These are phyloP conservation scores for Barnettozyma salicaria DNA, from an alignment of 805 yeast species.

Conservation along the genomic window DNA sequence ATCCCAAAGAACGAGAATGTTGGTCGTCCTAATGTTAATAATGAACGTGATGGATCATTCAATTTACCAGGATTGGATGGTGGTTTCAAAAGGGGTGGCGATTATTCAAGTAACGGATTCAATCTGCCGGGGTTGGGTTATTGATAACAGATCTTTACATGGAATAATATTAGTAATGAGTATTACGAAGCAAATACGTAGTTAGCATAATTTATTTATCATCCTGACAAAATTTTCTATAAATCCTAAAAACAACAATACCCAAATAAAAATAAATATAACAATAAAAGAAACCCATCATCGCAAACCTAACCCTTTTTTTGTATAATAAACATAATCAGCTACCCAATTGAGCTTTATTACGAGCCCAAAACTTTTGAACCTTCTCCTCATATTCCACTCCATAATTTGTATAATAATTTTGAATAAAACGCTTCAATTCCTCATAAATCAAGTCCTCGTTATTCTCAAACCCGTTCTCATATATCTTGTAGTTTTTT, in stretches of 20 bases:
- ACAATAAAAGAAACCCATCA: not conserved
- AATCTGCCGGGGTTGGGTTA: conserved; percentile 16
- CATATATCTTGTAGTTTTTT: conserved; percentile 18
- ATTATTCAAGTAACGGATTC: conserved; percentile 8
- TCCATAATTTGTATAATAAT: conserved; percentile 32
- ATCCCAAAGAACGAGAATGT: conserved; percentile 28
- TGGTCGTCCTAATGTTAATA: conserved; percentile 11
- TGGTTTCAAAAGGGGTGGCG: conserved; percentile 5
- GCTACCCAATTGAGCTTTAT: not conserved
- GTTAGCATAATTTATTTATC: no score
- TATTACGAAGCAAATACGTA: no score
- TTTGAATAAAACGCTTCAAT: conserved; percentile 29
- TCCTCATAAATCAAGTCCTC: conserved; percentile 18
- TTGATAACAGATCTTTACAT: not conserved
- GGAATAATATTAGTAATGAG: not conserved
- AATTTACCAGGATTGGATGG: conserved; percentile 19
- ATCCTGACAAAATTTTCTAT: no score
- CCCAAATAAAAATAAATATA: not conserved
- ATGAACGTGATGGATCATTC: conserved; percentile 8
- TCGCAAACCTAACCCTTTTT: not conserved
- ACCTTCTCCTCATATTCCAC: conserved; percentile 27
- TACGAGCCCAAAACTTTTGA: conserved; percentile 18
- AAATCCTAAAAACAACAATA: not conserved
- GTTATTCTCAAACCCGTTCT: conserved; percentile 18
- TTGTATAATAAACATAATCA: not conserved